Conservation (phyloP, 192 early-diverging fungal species). For the Coemansia erecta region DNA sequence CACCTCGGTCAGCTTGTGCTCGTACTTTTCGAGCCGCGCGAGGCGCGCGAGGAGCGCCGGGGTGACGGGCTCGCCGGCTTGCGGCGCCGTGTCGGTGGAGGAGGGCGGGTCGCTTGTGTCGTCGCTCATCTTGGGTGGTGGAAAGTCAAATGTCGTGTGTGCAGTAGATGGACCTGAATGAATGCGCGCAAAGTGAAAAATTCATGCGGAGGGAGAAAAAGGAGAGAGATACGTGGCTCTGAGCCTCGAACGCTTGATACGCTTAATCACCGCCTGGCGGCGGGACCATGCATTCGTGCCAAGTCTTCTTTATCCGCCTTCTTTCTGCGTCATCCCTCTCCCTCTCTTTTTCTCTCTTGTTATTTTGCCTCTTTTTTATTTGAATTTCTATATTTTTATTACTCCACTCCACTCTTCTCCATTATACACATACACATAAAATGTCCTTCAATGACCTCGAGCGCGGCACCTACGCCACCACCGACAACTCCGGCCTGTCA, state of each 20-base stretch:
- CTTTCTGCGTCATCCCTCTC: background rate
- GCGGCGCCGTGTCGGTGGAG: constrained; percentile 16
- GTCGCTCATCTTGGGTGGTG: constrained; percentile 4
- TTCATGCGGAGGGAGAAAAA: background rate
- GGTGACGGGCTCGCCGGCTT: constrained; percentile 28
- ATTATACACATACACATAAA: too few species aligned
- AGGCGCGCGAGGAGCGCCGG: constrained; percentile 25
- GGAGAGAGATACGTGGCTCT: background rate
- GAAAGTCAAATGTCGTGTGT: too few species aligned
- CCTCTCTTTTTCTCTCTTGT: background rate
- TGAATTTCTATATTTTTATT: constrained; percentile 1
- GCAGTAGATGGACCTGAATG: background rate
- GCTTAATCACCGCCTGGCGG: too few species aligned
- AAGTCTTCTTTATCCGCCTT: constrained; percentile 4
- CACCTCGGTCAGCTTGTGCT: constrained; percentile 50
- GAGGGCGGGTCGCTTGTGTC: constrained; percentile 18
- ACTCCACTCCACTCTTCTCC: background rate
- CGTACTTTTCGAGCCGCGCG: constrained; percentile 46
- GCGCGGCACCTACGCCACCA: constrained; percentile 39
- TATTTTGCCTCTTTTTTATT: constrained; percentile 1
- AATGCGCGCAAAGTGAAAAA: background rate
- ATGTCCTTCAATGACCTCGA: constrained; percentile 73
- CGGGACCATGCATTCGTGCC: too few species aligned
- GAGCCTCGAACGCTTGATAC: background rate
- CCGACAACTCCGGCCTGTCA: constrained; percentile 4